Evolutionary conservation across 305 asterid genomes (phyloP).

Genomic region (Coffea humblotiana): DNA sequence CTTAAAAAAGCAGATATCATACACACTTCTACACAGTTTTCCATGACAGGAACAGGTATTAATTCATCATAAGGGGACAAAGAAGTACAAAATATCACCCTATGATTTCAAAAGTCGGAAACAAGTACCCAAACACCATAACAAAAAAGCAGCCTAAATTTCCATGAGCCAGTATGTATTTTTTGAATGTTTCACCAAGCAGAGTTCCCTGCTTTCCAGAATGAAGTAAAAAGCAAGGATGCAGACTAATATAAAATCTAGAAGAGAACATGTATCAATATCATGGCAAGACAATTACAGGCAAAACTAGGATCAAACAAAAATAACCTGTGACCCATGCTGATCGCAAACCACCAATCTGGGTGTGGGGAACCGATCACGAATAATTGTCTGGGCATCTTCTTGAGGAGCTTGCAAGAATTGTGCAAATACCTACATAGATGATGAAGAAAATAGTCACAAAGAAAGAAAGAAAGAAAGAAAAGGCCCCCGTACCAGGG

Average conservation of each 20-base stretch:
- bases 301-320: constrained; percentile 10
- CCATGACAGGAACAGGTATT: not conserved
- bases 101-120: not conserved
- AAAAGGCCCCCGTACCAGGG: not conserved
- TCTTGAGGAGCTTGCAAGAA: constrained; percentile 91
- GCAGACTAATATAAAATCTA: not conserved
- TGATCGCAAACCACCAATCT: constrained; percentile 98
- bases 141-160: not conserved
- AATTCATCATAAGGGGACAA: not conserved
- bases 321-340: constrained; percentile 95
- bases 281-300: not conserved
- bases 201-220: not conserved
- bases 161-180: not conserved
- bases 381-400: constrained; percentile 78
- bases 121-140: not conserved
- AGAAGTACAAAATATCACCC: not conserved
- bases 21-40: not conserved
- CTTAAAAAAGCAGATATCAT: not conserved
- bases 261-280: not conserved
- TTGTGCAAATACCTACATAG: constrained; percentile 68
- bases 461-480: not conserved
- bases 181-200: not conserved
- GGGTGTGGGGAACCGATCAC: constrained; percentile 92
- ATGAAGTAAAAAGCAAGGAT: not conserved
- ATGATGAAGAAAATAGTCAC: constrained; percentile 9